phyloP scores from a whole-genome alignment of 257 asterid genomes.

The Solanum commersonii region DNA sequence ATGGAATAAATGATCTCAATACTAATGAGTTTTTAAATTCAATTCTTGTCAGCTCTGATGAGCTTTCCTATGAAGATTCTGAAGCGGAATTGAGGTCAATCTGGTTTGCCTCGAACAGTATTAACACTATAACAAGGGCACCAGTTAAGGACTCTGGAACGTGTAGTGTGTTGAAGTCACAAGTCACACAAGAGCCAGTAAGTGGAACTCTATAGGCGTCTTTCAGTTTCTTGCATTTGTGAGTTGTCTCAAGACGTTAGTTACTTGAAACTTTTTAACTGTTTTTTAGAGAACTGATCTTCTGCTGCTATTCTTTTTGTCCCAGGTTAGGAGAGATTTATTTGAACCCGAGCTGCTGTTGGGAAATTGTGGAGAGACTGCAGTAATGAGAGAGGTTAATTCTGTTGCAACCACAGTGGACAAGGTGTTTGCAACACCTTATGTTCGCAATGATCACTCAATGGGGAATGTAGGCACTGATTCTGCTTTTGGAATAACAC shows the following conservation, averaged over 20 bases:
- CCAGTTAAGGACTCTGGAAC: slow-evolving; percentile 11
- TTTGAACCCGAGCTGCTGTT: slow-evolving; percentile 10
- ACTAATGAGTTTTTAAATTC: slow-evolving; percentile 44
- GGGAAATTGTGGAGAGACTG: slow-evolving; percentile 32
- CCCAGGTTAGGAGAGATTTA: slow-evolving; percentile 18
- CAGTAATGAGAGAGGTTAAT: slow-evolving; percentile 22
- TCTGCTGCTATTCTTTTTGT: background rate
- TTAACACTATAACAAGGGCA: background rate
- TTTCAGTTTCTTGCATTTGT: background rate
- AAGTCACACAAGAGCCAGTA: slow-evolving; percentile 48
- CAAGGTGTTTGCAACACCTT: background rate
- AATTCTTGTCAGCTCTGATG: slow-evolving; percentile 40
- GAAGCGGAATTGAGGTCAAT: background rate
- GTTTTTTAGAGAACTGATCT: background rate
- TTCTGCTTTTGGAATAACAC: slow-evolving; percentile 27
- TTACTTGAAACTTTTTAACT: background rate
- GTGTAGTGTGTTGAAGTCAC: slow-evolving; percentile 50
- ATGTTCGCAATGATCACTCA: slow-evolving; percentile 4
- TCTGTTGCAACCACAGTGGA: slow-evolving; percentile 2
- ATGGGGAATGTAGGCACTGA: slow-evolving; percentile 6
- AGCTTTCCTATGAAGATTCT: slow-evolving; percentile 20
- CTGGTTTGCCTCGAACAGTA: background rate
- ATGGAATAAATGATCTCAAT: slow-evolving; percentile 41
- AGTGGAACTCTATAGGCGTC: slow-evolving; percentile 4
- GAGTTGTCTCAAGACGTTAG: background rate